Base-by-base conservation (phyloP, 441 rosid species). In the Populus tomentosa region DNA sequence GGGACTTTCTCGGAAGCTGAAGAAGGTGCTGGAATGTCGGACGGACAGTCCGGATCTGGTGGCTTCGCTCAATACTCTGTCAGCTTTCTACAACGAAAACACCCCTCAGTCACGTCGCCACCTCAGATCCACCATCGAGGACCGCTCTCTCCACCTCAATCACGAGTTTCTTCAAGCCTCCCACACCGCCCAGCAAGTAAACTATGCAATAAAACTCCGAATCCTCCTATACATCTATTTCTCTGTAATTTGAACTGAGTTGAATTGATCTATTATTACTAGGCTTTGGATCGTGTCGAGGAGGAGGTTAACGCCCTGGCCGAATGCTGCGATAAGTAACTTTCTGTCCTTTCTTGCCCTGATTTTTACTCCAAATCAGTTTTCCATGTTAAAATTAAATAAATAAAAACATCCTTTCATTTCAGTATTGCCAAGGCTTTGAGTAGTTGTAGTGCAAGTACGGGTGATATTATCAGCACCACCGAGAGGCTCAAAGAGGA, bases 111-210 rank as follows among this genome's bases (percentile, higher is more conserved):
- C 92, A 4, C 96, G 99, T n/a, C 97, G 98, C 79, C 93, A 91
- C 80, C 99, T 96, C 85, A 88, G 98, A 93, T 96, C 98, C 83
- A 87, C 98, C 86, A 87, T 96, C 78, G 98, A 96, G 91, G 89
- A 93, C 77, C 98, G 99, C 46, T 88, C 98, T 66, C 98, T 96
- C 69, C 81, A 86, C 82, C 91, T 96, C 90, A 92, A 96, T 72
- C 78, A 78, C n/a, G 94, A 94, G 74, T 96, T 96, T 75, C 96
- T 96, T 16, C 86, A 77, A 9, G 94, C 98, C 59, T 93, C 98
- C 66, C 78, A 82, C 66, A 79, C 94, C 62, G 88, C 98, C 32
- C 99, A 94, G 85, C 88, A 80, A 72, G 93, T 84, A 8, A n/a
- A 56, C 26, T 4, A 20, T 36, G 24, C 23, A 14, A 40, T 5